phyloP scores from a whole-genome alignment of 176 grass and related monocot species.

The Juncus inflexus region DNA sequence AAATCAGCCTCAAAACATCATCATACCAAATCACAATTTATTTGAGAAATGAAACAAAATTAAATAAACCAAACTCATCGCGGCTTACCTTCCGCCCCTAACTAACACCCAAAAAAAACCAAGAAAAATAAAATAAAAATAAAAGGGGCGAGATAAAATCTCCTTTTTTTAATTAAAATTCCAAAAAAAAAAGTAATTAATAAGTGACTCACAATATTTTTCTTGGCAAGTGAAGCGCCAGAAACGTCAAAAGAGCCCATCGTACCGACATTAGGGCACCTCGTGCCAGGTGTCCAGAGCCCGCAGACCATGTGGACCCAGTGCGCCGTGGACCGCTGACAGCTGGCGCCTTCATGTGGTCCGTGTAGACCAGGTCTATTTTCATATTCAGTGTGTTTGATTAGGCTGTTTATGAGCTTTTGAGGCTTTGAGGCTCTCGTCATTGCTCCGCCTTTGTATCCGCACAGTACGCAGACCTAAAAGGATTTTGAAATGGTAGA shows the following conservation, averaged over 20 bases:
- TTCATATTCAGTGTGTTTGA: slow-evolving; percentile 52
- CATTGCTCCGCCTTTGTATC: slow-evolving; percentile 91
- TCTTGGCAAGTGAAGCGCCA: slow-evolving; percentile 57
- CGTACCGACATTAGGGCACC: slow-evolving; percentile 82
- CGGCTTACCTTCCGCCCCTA: too few relatives aligned
- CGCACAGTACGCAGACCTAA: slow-evolving; percentile 87
- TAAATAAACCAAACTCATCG: too few relatives aligned
- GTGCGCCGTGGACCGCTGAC: slow-evolving; percentile 26
- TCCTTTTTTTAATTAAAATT: too few relatives aligned
- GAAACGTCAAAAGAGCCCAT: slow-evolving; percentile 91
- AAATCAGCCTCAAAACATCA: slow-evolving; percentile 6
- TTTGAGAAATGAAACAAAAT: too few relatives aligned
- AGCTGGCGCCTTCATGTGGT: neutral
- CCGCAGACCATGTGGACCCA: slow-evolving; percentile 98
- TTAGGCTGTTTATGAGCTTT: slow-evolving; percentile 61
- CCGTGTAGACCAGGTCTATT: neutral
- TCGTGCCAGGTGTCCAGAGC: slow-evolving; percentile 87
- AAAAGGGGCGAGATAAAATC: too few relatives aligned
- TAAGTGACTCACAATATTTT: slow-evolving; percentile 61
- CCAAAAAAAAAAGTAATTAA: slow-evolving; percentile 15
- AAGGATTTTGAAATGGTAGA: neutral
- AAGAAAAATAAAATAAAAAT: too few relatives aligned
- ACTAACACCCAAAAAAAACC: too few relatives aligned
- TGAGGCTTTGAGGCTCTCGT: slow-evolving; percentile 65
- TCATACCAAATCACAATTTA: too few relatives aligned